Base-by-base conservation (phyloP, 139 green algal species). In the Coccomyxa sp. region DNA sequence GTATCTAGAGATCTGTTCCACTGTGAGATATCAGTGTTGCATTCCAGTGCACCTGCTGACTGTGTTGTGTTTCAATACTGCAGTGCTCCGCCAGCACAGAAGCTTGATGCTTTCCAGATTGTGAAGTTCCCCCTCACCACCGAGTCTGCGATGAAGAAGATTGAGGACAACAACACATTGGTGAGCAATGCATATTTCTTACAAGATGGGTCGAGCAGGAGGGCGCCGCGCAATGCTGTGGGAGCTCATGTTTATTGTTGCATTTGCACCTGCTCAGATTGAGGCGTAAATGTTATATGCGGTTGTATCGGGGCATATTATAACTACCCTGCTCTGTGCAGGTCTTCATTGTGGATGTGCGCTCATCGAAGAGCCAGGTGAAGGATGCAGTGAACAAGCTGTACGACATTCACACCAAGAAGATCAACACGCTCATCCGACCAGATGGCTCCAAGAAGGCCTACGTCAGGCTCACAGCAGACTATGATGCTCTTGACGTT, bases 91-190 rank as follows among this genome's bases (percentile, higher is more conserved):
- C 79, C 75, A 15, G 71, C 88, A 63, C 86, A 93, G 83, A 95
- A 93, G 88, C 87, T 99, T 76, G 95, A 98, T 85, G 77, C 92
- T 25, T 95, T 96, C 85, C 88, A 91, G 25, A 93, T 99, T 71
- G 90, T 99, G 81, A 98, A 98, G 93, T 98, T 88, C 88, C 97
- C 97, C 71, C 87, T 99, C 77, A 99, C 97, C 58, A 99, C 96
- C 57, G 97, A 99, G 92, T 98, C 94, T 32, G 97, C 97, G 18
- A 99, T 99, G 97, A 99, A 99, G 95, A 99, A 99, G 94, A 99
- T 99, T 88, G 97, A 99, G 90, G 96, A 99, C 91, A 98, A 99
- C 95, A 99, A 99, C 95, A 99, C 97, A 31, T 91, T 99, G 84
- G 95, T 96, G 80, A 79, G 90, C 60, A 18, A 0, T 71, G 21